Evolutionary conservation across 2,329 filamentous ascomycete species (phyloP).

Genomic region (Fusarium vanettenii): DNA sequence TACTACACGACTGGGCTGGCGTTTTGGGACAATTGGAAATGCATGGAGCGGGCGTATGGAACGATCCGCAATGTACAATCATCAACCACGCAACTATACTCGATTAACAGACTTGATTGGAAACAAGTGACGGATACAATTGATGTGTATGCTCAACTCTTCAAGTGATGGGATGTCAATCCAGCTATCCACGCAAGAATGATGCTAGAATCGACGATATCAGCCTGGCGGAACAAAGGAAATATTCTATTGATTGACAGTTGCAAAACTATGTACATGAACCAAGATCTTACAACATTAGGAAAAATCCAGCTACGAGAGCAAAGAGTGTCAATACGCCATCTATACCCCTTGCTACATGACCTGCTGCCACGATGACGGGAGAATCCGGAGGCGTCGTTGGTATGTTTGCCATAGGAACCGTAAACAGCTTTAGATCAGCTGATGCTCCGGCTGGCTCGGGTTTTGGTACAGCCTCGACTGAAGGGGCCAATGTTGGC

Average conservation of each 20-base stretch:
- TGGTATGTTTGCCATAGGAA: background rate
- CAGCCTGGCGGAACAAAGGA: background rate
- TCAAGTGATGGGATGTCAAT: background rate
- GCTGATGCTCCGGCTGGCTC: background rate
- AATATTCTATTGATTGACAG: background rate
- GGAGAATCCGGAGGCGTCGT: background rate
- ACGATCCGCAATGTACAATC: slow-evolving; percentile 12
- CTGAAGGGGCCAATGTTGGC: background rate
- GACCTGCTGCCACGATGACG: background rate
- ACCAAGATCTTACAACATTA: background rate
- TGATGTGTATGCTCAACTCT: background rate
- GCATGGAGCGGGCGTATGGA: slow-evolving; percentile 11
- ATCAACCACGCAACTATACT: slow-evolving; percentile 20
- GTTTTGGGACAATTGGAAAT: slow-evolving; percentile 15
- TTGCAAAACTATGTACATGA: background rate
- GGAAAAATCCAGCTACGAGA: background rate
- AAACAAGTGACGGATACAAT: background rate
- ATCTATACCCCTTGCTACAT: background rate
- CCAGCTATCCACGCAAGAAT: no score
- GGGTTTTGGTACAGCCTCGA: background rate
- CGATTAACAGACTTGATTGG: slow-evolving; percentile 18
- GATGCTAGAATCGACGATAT: background rate
- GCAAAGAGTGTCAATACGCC: background rate
- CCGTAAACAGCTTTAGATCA: background rate
- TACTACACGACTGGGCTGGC: slow-evolving; percentile 24